Percentiles rank a stretch among this genome's conserved stretches.
Conservation (phyloP, 2,329 filamentous ascomycete genomes). For the Paracoccidioides lutzii region DNA sequence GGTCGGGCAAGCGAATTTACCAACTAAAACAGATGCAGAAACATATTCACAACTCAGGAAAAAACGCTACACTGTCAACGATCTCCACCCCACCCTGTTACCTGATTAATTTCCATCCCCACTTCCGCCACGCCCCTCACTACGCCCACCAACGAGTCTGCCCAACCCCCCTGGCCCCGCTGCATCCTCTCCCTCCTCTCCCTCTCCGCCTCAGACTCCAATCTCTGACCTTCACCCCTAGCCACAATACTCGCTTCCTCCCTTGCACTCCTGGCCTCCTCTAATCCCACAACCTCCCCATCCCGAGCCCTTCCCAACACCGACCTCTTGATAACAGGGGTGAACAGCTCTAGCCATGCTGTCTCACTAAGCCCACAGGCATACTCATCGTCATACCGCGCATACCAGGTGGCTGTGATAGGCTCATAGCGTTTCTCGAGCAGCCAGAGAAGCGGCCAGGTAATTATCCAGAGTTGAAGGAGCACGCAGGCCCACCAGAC, state of each 20-base stretch:
- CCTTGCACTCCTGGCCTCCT: constrained; percentile 8
- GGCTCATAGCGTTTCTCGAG: constrained; percentile 27
- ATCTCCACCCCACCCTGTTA: constrained; percentile 15
- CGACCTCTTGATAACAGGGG: constrained; percentile 24
- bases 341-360: constrained; percentile 20
- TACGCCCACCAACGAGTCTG: constrained; percentile 54
- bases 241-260: background rate
- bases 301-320: constrained; percentile 20
- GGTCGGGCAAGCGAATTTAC: background rate
- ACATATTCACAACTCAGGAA: constrained; percentile 9
- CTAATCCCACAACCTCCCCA: constrained; percentile 11
- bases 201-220: constrained; percentile 11
- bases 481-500: constrained; percentile 25
- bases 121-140: constrained; percentile 54
- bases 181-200: constrained; percentile 14
- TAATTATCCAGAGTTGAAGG: constrained; percentile 28
- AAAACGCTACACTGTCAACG: constrained; percentile 1
- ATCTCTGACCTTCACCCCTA: background rate
- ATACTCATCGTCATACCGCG: constrained; percentile 9
- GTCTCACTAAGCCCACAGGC: constrained; percentile 18
- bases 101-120: constrained; percentile 29
- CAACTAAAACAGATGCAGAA: background rate
- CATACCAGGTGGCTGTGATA: constrained; percentile 20
- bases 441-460: constrained; percentile 27
- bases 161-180: constrained; percentile 22